Percentiles rank a stretch among this genome's conserved stretches.
phyloP scores from a whole-genome alignment of 768 basidiomycete genomes.

The Lactarius akahatsu region DNA sequence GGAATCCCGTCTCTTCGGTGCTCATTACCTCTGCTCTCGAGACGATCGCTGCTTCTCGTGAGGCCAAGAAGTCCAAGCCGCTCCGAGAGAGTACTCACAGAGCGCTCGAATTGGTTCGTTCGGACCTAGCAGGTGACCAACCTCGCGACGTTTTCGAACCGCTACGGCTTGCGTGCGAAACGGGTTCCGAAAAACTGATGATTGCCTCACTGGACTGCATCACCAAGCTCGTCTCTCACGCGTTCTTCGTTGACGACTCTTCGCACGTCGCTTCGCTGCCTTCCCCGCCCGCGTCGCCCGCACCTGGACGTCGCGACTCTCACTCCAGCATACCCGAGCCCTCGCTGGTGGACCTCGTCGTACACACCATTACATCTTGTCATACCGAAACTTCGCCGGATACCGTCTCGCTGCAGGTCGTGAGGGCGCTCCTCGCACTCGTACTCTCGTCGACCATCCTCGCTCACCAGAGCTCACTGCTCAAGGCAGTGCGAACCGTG shows the following conservation, averaged over 20 bases:
- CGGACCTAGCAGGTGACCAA: slow-evolving; percentile 68
- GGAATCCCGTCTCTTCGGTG: slow-evolving; percentile 73
- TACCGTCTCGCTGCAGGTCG: slow-evolving; percentile 91
- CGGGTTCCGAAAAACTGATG: slow-evolving; percentile 88
- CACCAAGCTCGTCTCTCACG: slow-evolving; percentile 95
- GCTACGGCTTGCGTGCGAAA: slow-evolving; percentile 95
- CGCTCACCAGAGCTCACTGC: slow-evolving; percentile 92
- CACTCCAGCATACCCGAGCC: slow-evolving; percentile 51
- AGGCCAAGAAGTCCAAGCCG: slow-evolving; percentile 79
- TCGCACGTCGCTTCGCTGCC: slow-evolving; percentile 45
- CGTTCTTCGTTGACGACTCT: slow-evolving; percentile 83
- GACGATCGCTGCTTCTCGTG: slow-evolving; percentile 81
- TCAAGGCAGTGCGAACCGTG: slow-evolving; percentile 96
- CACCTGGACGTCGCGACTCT: slow-evolving; percentile 43
- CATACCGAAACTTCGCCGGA: slow-evolving; percentile 88
- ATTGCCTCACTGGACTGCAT: slow-evolving; percentile 97
- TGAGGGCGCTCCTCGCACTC: slow-evolving; percentile 88
- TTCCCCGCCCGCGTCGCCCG: slow-evolving; percentile 79
- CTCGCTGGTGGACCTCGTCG: slow-evolving; percentile 88
- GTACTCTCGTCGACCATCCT: slow-evolving; percentile 83
- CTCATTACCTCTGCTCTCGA: slow-evolving; percentile 84
- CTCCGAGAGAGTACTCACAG: slow-evolving; percentile 79
- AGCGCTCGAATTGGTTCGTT: slow-evolving; percentile 79
- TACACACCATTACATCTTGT: slow-evolving; percentile 90
- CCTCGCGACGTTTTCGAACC: slow-evolving; percentile 94